Base-by-base conservation (phyloP, 257 asterid genomes). In the Solanum arcanum region DNA sequence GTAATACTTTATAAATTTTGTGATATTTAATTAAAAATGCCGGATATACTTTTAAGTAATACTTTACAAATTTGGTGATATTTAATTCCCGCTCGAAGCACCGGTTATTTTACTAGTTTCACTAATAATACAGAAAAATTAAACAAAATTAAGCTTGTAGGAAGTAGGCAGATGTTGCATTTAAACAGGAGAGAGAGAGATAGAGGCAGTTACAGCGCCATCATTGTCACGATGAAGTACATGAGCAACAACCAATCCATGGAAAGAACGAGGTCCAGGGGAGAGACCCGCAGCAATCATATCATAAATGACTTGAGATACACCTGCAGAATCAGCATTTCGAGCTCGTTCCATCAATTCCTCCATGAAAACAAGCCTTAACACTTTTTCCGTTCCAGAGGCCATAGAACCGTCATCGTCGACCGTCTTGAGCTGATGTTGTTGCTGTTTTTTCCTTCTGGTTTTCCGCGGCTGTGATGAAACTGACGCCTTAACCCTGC, bases 231-330 rank as follows among this genome's bases (percentile, higher is more conserved):
- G 92, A 86, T 91, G 92, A 86, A 97, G 98, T 80, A 92, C 98
- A 88, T 97, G 92, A 7, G 99, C 90, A 84, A 97, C 99, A 16
- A 97, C 92, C 27, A 97, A 90, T 9, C 98, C 99, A 77, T 97
- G 99, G 87, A 95, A 97, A 31, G 99, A 93, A 90, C 98, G 94
- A 52, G 98, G 98, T 33, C 99, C 99, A 84, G 98, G 99, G 47
- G 91, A 91, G 70, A 97, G 90, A 62, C 99, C 99, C n/a, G 99
- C 98, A 33, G 99, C 98, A 91, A 95, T 90, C 99, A 97, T 97
- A 86, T 97, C 99, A 83, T 97, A 97, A 46, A 97, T 93, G 83
- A 97, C 98, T 60, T 93, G 96, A 69, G 99, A 95, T 88, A 94
- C 99, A 27, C 97, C 99, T 29, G 90, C 81, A 15, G 90, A 90